Conservation (phyloP, 2,329 filamentous ascomycete species). For the Beauveria scarabaeidicola region DNA sequence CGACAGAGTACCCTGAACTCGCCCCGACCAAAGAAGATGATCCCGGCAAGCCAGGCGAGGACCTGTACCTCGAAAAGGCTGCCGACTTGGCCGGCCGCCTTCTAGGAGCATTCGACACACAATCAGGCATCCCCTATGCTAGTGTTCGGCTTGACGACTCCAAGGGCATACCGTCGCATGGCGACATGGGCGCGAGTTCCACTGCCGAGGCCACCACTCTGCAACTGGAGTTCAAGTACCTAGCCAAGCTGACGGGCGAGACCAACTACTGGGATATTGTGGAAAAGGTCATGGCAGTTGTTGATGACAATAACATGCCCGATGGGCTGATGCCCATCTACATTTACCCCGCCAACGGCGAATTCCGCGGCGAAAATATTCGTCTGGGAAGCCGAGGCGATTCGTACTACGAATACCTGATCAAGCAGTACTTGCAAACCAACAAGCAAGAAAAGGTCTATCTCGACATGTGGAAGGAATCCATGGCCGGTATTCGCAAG, state of each 20-base stretch:
- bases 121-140: conserved; percentile 79
- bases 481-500: conserved; percentile 77
- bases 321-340: conserved; percentile 90
- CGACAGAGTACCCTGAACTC: conserved; percentile 69
- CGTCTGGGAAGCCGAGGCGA: conserved; percentile 89
- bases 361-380: conserved; percentile 78
- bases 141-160: conserved; percentile 79
- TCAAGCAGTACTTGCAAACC: conserved; percentile 97
- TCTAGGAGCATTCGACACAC: conserved; percentile 77
- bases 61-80: conserved; percentile 92
- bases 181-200: conserved; percentile 79
- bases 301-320: conserved; percentile 70
- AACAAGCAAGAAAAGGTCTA: conserved; percentile 79
- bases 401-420: conserved; percentile 97
- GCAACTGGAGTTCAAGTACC: conserved; percentile 94
- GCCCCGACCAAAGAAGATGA: conserved; percentile 67
- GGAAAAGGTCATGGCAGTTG: conserved; percentile 83
- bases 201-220: conserved; percentile 88
- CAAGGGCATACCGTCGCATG: conserved; percentile 71
- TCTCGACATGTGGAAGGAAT: conserved; percentile 85
- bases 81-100: conserved; percentile 85
- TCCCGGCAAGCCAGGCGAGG: conserved; percentile 66
- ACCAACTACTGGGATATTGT: conserved; percentile 84
- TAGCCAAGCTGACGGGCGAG: conserved; percentile 90
- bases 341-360: conserved; percentile 68